Evolutionary conservation across 2,329 filamentous ascomycete species (phyloP), one percentile per base, ranked within the genome.

Genomic region (Blastomyces parvus): DNA sequence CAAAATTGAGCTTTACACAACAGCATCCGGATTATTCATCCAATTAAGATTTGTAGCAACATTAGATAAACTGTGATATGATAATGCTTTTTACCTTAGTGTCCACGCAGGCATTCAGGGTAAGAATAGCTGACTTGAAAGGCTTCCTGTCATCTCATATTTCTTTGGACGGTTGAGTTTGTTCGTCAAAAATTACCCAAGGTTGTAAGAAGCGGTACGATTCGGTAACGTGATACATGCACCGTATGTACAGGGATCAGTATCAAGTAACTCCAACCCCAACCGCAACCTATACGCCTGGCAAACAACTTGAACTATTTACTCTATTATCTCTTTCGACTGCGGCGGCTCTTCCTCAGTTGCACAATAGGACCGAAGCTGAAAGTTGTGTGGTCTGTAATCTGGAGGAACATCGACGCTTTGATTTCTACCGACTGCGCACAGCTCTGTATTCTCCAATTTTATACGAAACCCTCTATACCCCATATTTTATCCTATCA

Each of bases 141-240:
- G 6, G 19, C 14, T 44, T 44, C 42, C 17, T 44, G 42, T n/a
- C 42, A 19, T 44, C 44, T 17, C 38, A 14, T 40, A 44, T 44
- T 44, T 44, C 3, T 14, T 40, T 40, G 38, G 38, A 40, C 13
- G 4, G 30, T 33, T 6, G 7, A 33, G 30, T 33, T 42, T 44
- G 40, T 22, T 13, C 2, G 6, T 36, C 13, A 2, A 42, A 57
- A 57, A 38, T 40, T 40, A 57, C 55, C 1, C 19, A 11, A 22
- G n/a, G 40, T 42, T 11, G 55, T 57, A 40, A 22, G 6, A 22
- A 11, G 22, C 13, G 55, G 42, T 57, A 57, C 55, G 13, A 36
- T 57, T 42, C 33, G n/a, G 55, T 57, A 57, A 57, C 55, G 55
- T 42, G 55, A 57, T 57, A 57, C n/a, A n/a, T n/a, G n/a, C n/a